Evolutionary conservation across 176 grass and related monocot genomes (phyloP).

Genomic region (barley (Hordeum vulgare)): MorexV3_pseudomolecules_assembly NC_058521.1:496527496-496527995

Average conservation of each 20-base stretch:
- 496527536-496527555: neutral
- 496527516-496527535: no score
- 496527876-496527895: neutral
- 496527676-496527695: no score
- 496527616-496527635: no score
- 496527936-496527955: neutral
- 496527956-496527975: neutral
- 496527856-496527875: neutral
- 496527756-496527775: neutral
- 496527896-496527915: neutral
- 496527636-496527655: no score
- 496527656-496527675: no score
- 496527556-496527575: neutral
- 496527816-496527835: constrained; percentile 5
- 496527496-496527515: neutral
- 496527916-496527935: neutral
- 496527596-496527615: no score
- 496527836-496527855: neutral
- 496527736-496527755: no score
- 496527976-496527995: constrained; percentile 54
- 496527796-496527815: neutral
- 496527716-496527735: no score
- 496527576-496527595: no score
- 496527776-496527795: neutral
- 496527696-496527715: no score